Evolutionary conservation across 1,284 basidiomycete genomes (phyloP).

Genomic region (Cerrena zonata): DNA sequence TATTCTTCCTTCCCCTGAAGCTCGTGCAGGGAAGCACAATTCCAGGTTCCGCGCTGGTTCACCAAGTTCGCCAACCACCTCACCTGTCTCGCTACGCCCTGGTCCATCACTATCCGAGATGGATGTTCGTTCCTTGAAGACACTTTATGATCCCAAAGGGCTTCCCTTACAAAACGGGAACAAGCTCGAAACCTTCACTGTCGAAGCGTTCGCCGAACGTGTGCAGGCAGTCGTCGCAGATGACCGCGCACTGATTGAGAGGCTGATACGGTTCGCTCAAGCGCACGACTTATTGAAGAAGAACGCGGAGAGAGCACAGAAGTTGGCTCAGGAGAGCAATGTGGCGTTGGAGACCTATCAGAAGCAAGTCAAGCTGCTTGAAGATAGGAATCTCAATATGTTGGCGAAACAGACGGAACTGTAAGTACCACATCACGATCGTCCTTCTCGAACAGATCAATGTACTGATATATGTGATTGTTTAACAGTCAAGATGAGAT

Average conservation of each 20-base stretch:
- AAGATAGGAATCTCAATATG: constrained; percentile 61
- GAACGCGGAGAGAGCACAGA: constrained; percentile 85
- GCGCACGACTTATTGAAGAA: constrained; percentile 84
- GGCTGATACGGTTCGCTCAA: constrained; percentile 75
- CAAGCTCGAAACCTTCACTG: constrained; percentile 40
- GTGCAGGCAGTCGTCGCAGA: constrained; percentile 76
- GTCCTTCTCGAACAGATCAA: constrained; percentile 2
- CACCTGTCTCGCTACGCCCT: constrained; percentile 31
- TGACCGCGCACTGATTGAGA: constrained; percentile 76
- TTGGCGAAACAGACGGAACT: constrained; percentile 45
- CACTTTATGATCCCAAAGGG: constrained; percentile 52
- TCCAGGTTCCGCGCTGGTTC: constrained; percentile 41
- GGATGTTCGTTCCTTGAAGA: constrained; percentile 73
- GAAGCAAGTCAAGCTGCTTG: constrained; percentile 74
- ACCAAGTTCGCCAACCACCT: constrained; percentile 30
- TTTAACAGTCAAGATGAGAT: constrained; percentile 74
- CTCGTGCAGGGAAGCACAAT: constrained; percentile 62
- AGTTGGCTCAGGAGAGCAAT: constrained; percentile 77
- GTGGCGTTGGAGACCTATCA: constrained; percentile 80
- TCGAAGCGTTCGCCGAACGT: constrained; percentile 70
- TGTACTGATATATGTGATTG: constrained; percentile 8
- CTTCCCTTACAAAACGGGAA: constrained; percentile 31
- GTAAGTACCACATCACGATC: constrained; percentile 38
- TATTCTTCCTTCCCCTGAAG: constrained; percentile 72
- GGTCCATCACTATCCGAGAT: constrained; percentile 64